Conservation (phyloP, 2,329 filamentous ascomycete genomes). For the Huntiella savannae region DNA sequence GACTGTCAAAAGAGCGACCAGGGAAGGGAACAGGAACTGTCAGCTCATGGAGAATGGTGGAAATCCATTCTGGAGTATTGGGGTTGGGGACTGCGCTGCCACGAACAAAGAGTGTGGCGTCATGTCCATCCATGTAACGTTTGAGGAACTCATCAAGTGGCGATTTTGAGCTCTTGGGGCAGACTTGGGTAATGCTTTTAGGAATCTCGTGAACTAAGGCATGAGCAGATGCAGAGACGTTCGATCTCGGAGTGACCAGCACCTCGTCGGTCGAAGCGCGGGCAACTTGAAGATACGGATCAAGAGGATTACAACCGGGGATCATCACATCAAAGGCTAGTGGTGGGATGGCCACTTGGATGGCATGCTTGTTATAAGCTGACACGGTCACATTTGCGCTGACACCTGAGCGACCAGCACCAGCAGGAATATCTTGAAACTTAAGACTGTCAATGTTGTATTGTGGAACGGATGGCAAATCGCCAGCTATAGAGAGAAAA, state of each 20-base stretch:
- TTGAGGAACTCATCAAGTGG: slow-evolving; percentile 69
- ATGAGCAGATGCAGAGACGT: slow-evolving; percentile 49
- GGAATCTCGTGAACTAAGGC: slow-evolving; percentile 59
- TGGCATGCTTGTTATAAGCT: slow-evolving; percentile 57
- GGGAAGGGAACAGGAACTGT: slow-evolving; percentile 73
- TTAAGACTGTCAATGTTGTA: slow-evolving; percentile 70
- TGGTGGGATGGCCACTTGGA: slow-evolving; percentile 57
- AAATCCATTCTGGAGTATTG: slow-evolving; percentile 60
- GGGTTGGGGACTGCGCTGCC: slow-evolving; percentile 50
- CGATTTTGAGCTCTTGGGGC: slow-evolving; percentile 59
- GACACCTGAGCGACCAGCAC: slow-evolving; percentile 42
- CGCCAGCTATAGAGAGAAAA: slow-evolving; percentile 30
- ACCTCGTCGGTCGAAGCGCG: slow-evolving; percentile 51
- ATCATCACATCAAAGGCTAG: slow-evolving; percentile 74
- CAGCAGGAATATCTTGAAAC: slow-evolving; percentile 48
- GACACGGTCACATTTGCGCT: slow-evolving; percentile 59
- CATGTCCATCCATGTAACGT: slow-evolving; percentile 62
- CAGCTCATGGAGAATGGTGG: slow-evolving; percentile 59
- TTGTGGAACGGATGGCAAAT: slow-evolving; percentile 59
- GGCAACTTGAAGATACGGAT: slow-evolving; percentile 61
- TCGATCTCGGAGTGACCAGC: slow-evolving; percentile 45
- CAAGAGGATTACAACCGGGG: slow-evolving; percentile 53
- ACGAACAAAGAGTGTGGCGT: slow-evolving; percentile 64
- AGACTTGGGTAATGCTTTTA: slow-evolving; percentile 49
- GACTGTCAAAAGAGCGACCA: slow-evolving; percentile 58